Conservation (phyloP, 2,329 filamentous ascomycete species). For the Hymenoscyphus infarciens region DNA sequence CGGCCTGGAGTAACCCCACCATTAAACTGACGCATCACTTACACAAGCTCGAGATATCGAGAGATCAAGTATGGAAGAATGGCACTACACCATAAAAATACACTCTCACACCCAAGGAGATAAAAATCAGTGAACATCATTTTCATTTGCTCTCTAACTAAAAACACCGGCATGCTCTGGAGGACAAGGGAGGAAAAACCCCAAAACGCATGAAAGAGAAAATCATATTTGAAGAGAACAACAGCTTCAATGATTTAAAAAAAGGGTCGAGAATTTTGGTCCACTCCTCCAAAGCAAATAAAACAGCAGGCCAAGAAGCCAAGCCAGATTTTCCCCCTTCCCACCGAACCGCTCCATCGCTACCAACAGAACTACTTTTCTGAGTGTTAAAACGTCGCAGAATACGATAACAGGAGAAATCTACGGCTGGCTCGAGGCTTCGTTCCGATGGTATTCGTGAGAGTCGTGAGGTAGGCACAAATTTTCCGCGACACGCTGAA, state of each 20-base stretch:
- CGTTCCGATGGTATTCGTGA: conserved; percentile 35
- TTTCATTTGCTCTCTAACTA: conserved; percentile 28
- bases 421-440: conserved; percentile 31
- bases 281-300: conserved; percentile 30
- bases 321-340: conserved; percentile 29
- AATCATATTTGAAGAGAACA: conserved; percentile 26
- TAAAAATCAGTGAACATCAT: conserved; percentile 12
- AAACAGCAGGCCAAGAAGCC: conserved; percentile 31
- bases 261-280: conserved; percentile 28
- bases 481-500: conserved; percentile 26
- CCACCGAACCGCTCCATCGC: conserved; percentile 34
- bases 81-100: background rate
- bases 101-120: background rate
- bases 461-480: conserved; percentile 34
- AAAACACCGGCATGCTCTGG: conserved; percentile 19
- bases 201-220: conserved; percentile 18
- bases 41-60: background rate
- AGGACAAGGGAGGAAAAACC: conserved; percentile 21
- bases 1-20: background rate
- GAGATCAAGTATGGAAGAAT: background rate
- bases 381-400: conserved; percentile 33
- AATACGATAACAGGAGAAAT: conserved; percentile 28
- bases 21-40: background rate
- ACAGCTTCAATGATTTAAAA: conserved; percentile 30
- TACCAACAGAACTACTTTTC: conserved; percentile 35